Percentiles rank a stretch among this genome's conserved stretches.
Evolutionary conservation across 768 basidiomycete species (phyloP).

Genomic region (Russula lepida): DNA sequence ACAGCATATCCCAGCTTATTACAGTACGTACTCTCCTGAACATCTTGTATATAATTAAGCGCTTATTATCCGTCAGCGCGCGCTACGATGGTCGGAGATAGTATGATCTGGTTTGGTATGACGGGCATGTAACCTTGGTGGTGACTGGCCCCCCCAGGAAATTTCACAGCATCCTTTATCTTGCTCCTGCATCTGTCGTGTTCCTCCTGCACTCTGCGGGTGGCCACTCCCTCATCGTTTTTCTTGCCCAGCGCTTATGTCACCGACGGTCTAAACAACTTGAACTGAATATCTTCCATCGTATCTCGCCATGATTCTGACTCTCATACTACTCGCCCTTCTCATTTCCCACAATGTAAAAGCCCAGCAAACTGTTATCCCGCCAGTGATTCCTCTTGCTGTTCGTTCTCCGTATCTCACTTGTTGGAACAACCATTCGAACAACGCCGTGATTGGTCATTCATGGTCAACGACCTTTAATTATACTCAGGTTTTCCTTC

Average conservation of each 20-base stretch:
- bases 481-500: background rate
- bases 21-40: too few relatives aligned
- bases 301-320: background rate
- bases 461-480: constrained; percentile 20
- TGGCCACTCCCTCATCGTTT: background rate
- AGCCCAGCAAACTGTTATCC: constrained; percentile 20
- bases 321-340: background rate
- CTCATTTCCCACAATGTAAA: background rate
- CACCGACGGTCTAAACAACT: background rate
- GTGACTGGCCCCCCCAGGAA: too few relatives aligned
- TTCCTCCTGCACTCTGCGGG: background rate
- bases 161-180: too few relatives aligned
- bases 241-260: background rate
- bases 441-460: background rate
- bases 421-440: constrained; percentile 19
- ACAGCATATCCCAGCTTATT: too few relatives aligned
- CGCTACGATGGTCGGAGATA: too few relatives aligned
- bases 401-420: constrained; percentile 26
- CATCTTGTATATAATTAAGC: too few relatives aligned
- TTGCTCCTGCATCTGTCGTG: too few relatives aligned
- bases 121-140: too few relatives aligned
- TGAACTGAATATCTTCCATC: background rate
- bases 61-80: too few relatives aligned
- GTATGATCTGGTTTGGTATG: too few relatives aligned
- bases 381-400: constrained; percentile 23